A percentile compares a stretch with the other conserved stretches of the same genome.
phyloP scores from a whole-genome alignment of 2,329 filamentous ascomycete species.

The Amylocarpus encephaloides region DNA sequence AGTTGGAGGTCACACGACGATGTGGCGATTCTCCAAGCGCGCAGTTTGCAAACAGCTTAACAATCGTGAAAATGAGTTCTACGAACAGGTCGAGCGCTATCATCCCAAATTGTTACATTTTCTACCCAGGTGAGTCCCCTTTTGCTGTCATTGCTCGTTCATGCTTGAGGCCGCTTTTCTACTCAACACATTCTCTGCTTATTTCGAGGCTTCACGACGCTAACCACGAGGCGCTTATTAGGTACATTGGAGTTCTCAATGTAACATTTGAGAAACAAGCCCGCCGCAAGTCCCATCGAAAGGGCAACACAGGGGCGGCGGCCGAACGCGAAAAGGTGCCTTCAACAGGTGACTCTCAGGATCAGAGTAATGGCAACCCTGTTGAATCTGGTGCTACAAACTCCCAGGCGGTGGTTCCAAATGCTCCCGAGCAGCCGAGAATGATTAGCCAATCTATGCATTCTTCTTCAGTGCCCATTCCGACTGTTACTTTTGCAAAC shows the following conservation, averaged over 20 bases:
- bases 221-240: conserved; percentile 33
- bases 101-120: conserved; percentile 88
- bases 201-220: no score
- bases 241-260: conserved; percentile 95
- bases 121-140: conserved; percentile 65
- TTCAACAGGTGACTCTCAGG: conserved; percentile 25
- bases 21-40: conserved; percentile 91
- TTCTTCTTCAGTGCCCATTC: conserved; percentile 57
- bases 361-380: conserved; percentile 6
- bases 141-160: neutral
- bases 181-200: no score
- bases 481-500: conserved; percentile 88
- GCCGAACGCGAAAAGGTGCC: conserved; percentile 11
- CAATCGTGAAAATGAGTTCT: conserved; percentile 97
- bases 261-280: conserved; percentile 86
- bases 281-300: conserved; percentile 55
- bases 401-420: conserved; percentile 24
- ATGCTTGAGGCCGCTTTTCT: neutral
- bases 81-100: conserved; percentile 87
- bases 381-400: conserved; percentile 5
- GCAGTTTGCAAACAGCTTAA: conserved; percentile 98
- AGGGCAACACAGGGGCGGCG: conserved; percentile 39
- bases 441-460: conserved; percentile 71
- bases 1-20: conserved; percentile 90
- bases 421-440: conserved; percentile 34